Evolutionary conservation across 2,329 filamentous ascomycete genomes (phyloP).

Genomic region (Pseudogymnoascus sp.): DNA sequence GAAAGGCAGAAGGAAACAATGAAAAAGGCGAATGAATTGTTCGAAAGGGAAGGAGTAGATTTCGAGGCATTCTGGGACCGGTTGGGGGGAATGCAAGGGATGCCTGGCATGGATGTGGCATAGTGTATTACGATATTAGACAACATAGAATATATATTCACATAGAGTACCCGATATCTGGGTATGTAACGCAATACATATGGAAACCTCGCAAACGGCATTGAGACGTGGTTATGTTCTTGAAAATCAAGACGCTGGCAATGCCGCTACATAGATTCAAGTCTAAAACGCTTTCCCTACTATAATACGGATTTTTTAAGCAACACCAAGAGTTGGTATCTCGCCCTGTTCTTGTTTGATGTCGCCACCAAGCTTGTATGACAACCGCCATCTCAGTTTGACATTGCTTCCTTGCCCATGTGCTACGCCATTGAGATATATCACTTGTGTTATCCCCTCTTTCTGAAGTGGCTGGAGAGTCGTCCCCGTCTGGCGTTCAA

Average conservation of each 20-base stretch:
- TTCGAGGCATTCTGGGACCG: slow-evolving; percentile 75
- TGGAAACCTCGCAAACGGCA: background rate
- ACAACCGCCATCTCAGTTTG: slow-evolving; percentile 83
- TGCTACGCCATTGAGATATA: slow-evolving; percentile 69
- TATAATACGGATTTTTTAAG: slow-evolving; percentile 33
- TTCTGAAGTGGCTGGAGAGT: slow-evolving; percentile 62
- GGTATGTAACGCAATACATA: background rate
- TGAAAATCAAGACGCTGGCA: slow-evolving; percentile 7
- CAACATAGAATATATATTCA: background rate
- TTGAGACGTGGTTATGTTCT: background rate
- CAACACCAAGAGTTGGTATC: slow-evolving; percentile 69
- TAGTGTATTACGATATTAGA: background rate
- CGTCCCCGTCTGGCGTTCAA: slow-evolving; percentile 79
- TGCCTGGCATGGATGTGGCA: slow-evolving; percentile 40
- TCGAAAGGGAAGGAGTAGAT: slow-evolving; percentile 67
- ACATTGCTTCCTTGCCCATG: slow-evolving; percentile 63
- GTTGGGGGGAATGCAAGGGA: slow-evolving; percentile 52
- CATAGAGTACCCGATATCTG: background rate
- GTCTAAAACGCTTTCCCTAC: slow-evolving; percentile 7
- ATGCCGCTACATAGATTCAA: slow-evolving; percentile 8
- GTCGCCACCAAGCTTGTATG: slow-evolving; percentile 64
- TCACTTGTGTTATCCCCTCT: slow-evolving; percentile 71
- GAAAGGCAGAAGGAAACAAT: slow-evolving; percentile 68
- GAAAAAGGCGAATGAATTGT: slow-evolving; percentile 66
- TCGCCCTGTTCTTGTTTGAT: slow-evolving; percentile 75